A percentile compares a stretch with the other conserved stretches of the same genome.
Conservation (phyloP, 306 rosid species). For the Alnus glutinosa region DNA sequence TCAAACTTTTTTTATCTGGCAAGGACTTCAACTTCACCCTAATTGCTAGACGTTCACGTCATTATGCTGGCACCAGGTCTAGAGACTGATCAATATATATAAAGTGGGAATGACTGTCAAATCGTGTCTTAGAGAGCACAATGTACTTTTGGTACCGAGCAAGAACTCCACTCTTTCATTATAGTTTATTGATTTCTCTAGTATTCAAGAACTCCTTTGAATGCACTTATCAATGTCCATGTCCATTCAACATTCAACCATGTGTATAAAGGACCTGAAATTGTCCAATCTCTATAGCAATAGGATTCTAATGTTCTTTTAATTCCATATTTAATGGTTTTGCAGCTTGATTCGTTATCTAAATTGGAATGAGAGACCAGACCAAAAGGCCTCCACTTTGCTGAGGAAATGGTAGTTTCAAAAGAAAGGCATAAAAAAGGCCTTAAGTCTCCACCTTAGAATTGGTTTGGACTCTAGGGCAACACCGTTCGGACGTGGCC, state of each 20-base stretch:
- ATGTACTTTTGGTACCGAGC: no score
- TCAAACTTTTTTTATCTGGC: constrained; percentile 66
- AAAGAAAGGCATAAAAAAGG: no score
- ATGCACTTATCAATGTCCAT: background rate
- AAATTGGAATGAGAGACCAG: constrained; percentile 97
- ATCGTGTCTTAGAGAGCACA: no score
- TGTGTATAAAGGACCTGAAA: background rate
- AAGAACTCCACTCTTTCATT: no score
- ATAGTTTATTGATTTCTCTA: no score
- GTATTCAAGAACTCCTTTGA: no score
- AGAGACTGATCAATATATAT: constrained; percentile 2
- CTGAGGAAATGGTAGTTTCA: no score
- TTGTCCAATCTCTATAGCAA: background rate
- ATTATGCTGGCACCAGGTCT: constrained; percentile 99
- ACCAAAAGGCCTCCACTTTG: constrained; percentile 65
- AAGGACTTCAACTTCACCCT: constrained; percentile 64
- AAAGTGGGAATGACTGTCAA: no score
- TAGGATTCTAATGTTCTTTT: background rate
- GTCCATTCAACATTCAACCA: background rate
- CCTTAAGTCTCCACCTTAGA: no score
- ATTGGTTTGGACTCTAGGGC: no score
- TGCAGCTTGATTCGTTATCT: constrained; percentile 95
- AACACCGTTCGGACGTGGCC: no score
- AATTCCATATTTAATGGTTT: constrained; percentile 53
- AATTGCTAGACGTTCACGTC: constrained; percentile 96